Evolutionary conservation across 768 basidiomycete species (phyloP).

Genomic region (Pilatotrama ljubarskyi): DNA sequence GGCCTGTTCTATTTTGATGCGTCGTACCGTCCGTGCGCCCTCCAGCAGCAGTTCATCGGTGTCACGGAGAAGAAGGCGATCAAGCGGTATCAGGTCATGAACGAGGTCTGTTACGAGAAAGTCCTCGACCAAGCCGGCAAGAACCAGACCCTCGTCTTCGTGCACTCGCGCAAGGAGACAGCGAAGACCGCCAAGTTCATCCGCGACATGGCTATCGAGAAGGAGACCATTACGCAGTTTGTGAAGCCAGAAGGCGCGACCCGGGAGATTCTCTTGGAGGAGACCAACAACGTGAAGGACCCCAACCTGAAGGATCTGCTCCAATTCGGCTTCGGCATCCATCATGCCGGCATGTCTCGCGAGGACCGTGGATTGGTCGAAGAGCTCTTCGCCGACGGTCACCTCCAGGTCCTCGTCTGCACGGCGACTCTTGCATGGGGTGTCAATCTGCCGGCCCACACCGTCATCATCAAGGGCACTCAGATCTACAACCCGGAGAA

Average conservation of each 20-base stretch:
- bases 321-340: slow-evolving; percentile 96
- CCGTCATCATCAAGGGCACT: slow-evolving; percentile 99
- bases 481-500: slow-evolving; percentile 99
- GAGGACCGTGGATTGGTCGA: slow-evolving; percentile 92
- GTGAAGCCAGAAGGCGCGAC: slow-evolving; percentile 92
- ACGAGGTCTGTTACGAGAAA: slow-evolving; percentile 99
- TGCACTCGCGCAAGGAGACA: slow-evolving; percentile 98
- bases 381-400: slow-evolving; percentile 90
- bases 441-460: slow-evolving; percentile 96
- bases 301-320: slow-evolving; percentile 82
- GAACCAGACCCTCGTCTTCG: slow-evolving; percentile 94
- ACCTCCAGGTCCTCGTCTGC: slow-evolving; percentile 92
- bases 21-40: slow-evolving; percentile 88
- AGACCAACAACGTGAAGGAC: slow-evolving; percentile 82
- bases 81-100: slow-evolving; percentile 96
- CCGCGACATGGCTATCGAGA: slow-evolving; percentile 93
- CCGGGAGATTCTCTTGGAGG: slow-evolving; percentile 84
- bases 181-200: slow-evolving; percentile 95
- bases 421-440: slow-evolving; percentile 99
- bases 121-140: slow-evolving; percentile 89
- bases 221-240: slow-evolving; percentile 95
- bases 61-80: slow-evolving; percentile 99
- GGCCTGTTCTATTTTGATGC: slow-evolving; percentile 98
- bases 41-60: slow-evolving; percentile 96
- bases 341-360: slow-evolving; percentile 95